Evolutionary conservation across 768 basidiomycete species (phyloP).

Genomic region (Symmetrospora coprosmae): DNA sequence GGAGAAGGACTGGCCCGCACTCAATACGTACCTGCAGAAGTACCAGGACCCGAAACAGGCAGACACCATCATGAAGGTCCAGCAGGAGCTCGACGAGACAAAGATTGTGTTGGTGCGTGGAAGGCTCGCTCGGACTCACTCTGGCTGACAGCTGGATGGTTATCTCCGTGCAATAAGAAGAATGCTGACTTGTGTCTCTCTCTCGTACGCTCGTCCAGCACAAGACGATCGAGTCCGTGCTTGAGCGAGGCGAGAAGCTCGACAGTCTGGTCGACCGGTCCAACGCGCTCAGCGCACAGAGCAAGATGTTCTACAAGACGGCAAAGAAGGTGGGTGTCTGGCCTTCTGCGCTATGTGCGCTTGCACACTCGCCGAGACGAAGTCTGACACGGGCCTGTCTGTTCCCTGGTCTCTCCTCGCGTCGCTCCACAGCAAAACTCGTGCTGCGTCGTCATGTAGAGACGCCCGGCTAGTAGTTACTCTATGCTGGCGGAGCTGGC

Average conservation of each 20-base stretch:
- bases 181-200: neutral
- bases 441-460: constrained; percentile 59
- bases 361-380: neutral
- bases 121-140: neutral
- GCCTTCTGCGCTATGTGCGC: no score
- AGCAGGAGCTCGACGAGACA: constrained; percentile 95
- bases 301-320: constrained; percentile 99
- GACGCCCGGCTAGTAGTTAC: no score
- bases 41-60: constrained; percentile 96
- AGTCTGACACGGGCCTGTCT: no score
- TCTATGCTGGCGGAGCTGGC: no score
- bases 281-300: constrained; percentile 74
- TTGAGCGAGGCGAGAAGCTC: constrained; percentile 88
- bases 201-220: constrained; percentile 46
- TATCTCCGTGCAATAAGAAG: no score
- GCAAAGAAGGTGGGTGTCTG: constrained; percentile 74
- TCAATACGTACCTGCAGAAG: constrained; percentile 63
- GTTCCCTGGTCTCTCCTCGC: constrained; percentile 20
- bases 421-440: constrained; percentile 63
- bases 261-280: constrained; percentile 90
- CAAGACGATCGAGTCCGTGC: constrained; percentile 95
- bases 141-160: neutral
- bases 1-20: constrained; percentile 58
- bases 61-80: constrained; percentile 94
- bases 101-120: constrained; percentile 86